Evolutionary conservation across 768 basidiomycete species (phyloP).

Genomic region (Amanita muscaria): DNA sequence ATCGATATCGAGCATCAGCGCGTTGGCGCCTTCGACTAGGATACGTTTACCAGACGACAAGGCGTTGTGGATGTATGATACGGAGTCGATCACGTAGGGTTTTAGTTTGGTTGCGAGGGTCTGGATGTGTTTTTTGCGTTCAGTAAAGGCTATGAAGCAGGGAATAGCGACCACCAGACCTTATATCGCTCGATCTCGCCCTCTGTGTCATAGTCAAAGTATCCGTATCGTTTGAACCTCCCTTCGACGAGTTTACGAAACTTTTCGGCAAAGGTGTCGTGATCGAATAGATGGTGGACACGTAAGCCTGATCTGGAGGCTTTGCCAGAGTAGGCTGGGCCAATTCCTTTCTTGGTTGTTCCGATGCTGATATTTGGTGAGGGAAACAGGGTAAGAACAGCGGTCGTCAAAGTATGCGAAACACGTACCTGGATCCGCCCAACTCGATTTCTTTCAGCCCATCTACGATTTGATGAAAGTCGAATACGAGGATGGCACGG

Average conservation of each 20-base stretch:
- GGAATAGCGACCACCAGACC: slow-evolving; percentile 31
- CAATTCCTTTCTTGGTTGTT: slow-evolving; percentile 96
- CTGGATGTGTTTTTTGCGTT: slow-evolving; percentile 26
- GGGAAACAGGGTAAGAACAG: too few species aligned
- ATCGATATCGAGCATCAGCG: slow-evolving; percentile 96
- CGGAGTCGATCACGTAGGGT: slow-evolving; percentile 87
- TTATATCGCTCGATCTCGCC: slow-evolving; percentile 91
- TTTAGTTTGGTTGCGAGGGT: slow-evolving; percentile 72
- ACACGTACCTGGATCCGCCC: slow-evolving; percentile 66
- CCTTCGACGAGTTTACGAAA: slow-evolving; percentile 96
- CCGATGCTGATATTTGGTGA: slow-evolving; percentile 88
- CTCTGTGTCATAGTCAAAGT: slow-evolving; percentile 98
- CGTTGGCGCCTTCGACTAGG: slow-evolving; percentile 96
- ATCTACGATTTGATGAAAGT: slow-evolving; percentile 99
- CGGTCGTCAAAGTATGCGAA: too few species aligned
- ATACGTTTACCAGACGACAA: slow-evolving; percentile 67
- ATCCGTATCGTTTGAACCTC: slow-evolving; percentile 93
- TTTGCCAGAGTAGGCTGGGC: slow-evolving; percentile 97
- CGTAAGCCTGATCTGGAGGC: slow-evolving; percentile 93
- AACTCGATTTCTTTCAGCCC: slow-evolving; percentile 97
- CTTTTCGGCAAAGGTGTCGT: slow-evolving; percentile 75
- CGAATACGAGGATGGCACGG: slow-evolving; percentile 94
- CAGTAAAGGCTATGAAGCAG: not conserved
- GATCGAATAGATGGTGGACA: slow-evolving; percentile 93
- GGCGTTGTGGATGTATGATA: slow-evolving; percentile 77